A percentile compares a stretch with the other conserved stretches of the same genome.
phyloP scores from a whole-genome alignment of 805 yeast genomes.

The Pichia paraexigua region DNA sequence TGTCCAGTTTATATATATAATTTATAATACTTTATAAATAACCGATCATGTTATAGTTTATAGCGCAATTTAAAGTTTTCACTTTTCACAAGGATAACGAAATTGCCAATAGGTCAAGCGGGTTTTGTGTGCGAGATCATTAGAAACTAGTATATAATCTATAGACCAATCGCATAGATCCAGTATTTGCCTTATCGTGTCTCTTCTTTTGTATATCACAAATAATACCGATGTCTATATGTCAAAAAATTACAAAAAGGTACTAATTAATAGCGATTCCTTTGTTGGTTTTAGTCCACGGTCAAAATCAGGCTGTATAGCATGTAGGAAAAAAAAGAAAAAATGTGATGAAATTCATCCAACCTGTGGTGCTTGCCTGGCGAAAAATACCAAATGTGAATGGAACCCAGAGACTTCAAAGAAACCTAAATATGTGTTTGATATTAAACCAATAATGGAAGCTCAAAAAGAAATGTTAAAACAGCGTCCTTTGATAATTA shows the following conservation, averaged over 20 bases:
- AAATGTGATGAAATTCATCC: slow-evolving; percentile 44
- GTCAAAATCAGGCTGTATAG: slow-evolving; percentile 33
- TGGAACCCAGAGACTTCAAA: slow-evolving; percentile 15
- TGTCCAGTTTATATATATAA: too few relatives aligned
- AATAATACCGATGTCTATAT: background rate
- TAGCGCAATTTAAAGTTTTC: too few relatives aligned
- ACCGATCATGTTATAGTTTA: too few relatives aligned
- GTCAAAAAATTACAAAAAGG: background rate
- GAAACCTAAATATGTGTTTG: slow-evolving; percentile 9
- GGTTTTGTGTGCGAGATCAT: too few relatives aligned
- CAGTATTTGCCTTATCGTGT: background rate
- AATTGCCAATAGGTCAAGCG: too few relatives aligned
- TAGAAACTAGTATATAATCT: too few relatives aligned
- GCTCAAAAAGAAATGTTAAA: slow-evolving; percentile 13
- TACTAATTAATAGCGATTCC: slow-evolving; percentile 10
- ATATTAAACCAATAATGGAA: slow-evolving; percentile 12
- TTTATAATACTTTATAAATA: too few relatives aligned
- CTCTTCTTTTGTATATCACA: too few relatives aligned
- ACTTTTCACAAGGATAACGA: too few relatives aligned
- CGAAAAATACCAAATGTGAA: slow-evolving; percentile 25
- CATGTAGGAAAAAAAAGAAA: slow-evolving; percentile 38
- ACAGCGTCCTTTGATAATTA: slow-evolving; percentile 4
- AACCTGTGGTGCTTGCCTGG: slow-evolving; percentile 35
- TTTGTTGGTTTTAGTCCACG: slow-evolving; percentile 29
- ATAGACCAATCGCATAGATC: background rate